Percentiles rank a stretch among this genome's conserved stretches.
Evolutionary conservation across 129 eudicot genomes (phyloP).

Genomic region (Artemisia tridentata): DNA sequence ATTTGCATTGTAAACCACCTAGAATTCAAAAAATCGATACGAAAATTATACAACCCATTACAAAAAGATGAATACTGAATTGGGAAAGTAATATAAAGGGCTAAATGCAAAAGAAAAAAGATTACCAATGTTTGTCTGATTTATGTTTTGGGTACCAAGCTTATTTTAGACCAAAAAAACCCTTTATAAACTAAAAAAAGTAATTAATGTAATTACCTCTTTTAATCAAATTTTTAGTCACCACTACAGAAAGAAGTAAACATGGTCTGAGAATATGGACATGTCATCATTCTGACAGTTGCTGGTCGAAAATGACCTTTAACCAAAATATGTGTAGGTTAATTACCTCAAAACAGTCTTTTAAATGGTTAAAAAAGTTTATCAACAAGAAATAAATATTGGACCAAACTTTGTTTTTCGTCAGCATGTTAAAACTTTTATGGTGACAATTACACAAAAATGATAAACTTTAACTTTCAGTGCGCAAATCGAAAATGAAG

Average conservation of each 20-base stretch:
- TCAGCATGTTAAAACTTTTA: neutral
- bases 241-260: neutral
- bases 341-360: neutral
- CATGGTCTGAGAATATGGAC: neutral
- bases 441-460: neutral
- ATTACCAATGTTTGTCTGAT: no score
- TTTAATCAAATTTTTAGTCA: neutral
- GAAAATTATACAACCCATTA: neutral
- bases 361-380: neutral
- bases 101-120: no score
- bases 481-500: neutral
- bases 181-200: neutral
- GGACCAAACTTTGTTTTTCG: neutral
- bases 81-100: neutral
- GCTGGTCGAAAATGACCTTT: neutral
- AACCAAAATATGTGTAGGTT: neutral
- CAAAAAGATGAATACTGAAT: constrained; percentile 2
- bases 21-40: constrained; percentile 18
- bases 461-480: neutral
- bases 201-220: neutral
- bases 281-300: neutral
- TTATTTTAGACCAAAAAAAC: neutral
- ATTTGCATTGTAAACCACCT: constrained; percentile 94
- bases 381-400: neutral
- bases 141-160: no score